These are phyloP conservation scores for Rhamnella rubrinervis DNA, from an alignment of 331 rosid species.

Conservation along the genomic window DNA sequence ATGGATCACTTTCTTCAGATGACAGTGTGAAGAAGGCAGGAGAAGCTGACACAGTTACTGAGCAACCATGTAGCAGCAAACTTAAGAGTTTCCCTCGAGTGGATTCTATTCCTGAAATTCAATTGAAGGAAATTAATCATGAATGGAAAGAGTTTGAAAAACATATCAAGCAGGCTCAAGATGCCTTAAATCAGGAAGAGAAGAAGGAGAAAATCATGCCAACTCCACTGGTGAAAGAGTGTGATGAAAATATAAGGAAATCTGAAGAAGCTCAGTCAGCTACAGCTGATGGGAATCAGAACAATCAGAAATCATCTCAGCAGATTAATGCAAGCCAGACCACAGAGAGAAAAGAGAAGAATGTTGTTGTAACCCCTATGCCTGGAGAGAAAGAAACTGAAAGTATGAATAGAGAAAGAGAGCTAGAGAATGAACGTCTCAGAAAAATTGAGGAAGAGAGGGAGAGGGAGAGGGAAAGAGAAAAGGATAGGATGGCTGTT, in stretches of 20 bases:
- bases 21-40: constrained; percentile 25
- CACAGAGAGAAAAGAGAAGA: constrained; percentile 48
- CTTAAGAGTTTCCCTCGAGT: constrained; percentile 28
- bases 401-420: constrained; percentile 50
- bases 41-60: constrained; percentile 35
- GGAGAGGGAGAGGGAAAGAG: constrained; percentile 87
- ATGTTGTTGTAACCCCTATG: constrained; percentile 24
- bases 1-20: constrained; percentile 21
- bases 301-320: constrained; percentile 36
- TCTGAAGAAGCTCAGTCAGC: constrained; percentile 34
- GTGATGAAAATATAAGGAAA: constrained; percentile 39
- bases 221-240: constrained; percentile 28
- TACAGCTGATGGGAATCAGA: constrained; percentile 34
- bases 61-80: constrained; percentile 30
- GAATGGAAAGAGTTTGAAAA: constrained; percentile 44
- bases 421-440: constrained; percentile 53
- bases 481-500: constrained; percentile 85
- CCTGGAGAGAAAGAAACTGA: constrained; percentile 53
- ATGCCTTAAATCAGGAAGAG: constrained; percentile 35
- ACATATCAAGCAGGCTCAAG: constrained; percentile 29
- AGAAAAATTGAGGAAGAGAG: constrained; percentile 68
- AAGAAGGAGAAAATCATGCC: constrained; percentile 30
- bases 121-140: constrained; percentile 39
- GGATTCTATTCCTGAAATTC: constrained; percentile 41
- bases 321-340: constrained; percentile 39